phyloP scores from a whole-genome alignment of 1,139 yeast species.

The Geotrichum fermentans region DNA sequence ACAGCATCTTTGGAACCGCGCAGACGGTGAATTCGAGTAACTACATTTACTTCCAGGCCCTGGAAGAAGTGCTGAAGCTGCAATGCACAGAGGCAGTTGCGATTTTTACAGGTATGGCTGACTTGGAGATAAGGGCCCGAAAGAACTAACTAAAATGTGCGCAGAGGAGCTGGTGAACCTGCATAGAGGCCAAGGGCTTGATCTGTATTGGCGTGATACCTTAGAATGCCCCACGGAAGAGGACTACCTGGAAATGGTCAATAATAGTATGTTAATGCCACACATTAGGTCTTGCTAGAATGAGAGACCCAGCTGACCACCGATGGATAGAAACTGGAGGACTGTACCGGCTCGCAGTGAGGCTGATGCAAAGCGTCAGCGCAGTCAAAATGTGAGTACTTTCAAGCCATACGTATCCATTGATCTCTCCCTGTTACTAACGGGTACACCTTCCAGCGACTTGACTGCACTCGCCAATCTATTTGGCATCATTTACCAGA shows the following conservation, averaged over 20 bases:
- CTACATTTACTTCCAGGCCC: constrained; percentile 72
- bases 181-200: constrained; percentile 87
- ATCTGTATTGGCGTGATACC: constrained; percentile 79
- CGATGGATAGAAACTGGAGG: constrained; percentile 69
- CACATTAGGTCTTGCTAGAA: neutral
- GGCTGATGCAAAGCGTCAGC: constrained; percentile 49
- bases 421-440: neutral
- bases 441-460: constrained; percentile 22
- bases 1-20: constrained; percentile 67
- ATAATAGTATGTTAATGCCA: constrained; percentile 44
- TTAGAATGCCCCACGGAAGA: constrained; percentile 58
- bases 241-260: constrained; percentile 74
- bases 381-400: constrained; percentile 24
- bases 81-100: constrained; percentile 24
- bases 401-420: neutral
- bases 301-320: too few species aligned
- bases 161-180: constrained; percentile 70
- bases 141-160: neutral
- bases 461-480: constrained; percentile 64
- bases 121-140: neutral
- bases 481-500: constrained; percentile 78
- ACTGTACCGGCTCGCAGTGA: constrained; percentile 65
- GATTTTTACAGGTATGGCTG: constrained; percentile 27
- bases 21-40: constrained; percentile 79
- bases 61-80: constrained; percentile 46